A percentile compares a stretch with the other conserved stretches of the same genome.
These are phyloP conservation scores for Cicer judaicum DNA, from an alignment of 306 rosid species.

Conservation along the genomic window DNA sequence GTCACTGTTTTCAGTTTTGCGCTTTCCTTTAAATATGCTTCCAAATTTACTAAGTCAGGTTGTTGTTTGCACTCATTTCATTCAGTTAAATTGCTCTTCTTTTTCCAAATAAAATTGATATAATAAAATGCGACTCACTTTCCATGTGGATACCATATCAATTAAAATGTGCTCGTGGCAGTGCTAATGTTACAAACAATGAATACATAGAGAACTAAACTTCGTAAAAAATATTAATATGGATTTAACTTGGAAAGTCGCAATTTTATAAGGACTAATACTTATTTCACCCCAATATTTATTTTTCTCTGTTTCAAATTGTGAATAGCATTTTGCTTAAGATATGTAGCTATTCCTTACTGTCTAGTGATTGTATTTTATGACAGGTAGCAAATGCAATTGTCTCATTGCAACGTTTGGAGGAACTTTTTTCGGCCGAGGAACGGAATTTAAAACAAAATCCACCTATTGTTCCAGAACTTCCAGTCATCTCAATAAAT, in stretches of 20 bases:
- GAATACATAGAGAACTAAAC: too few species aligned
- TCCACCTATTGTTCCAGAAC: constrained; percentile 67
- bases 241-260: too few species aligned
- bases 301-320: constrained; percentile 22
- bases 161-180: too few species aligned
- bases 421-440: constrained; percentile 72
- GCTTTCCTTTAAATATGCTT: constrained; percentile 76
- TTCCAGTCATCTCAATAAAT: constrained; percentile 76
- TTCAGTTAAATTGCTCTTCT: background rate
- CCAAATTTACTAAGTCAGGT: constrained; percentile 90
- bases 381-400: constrained; percentile 81
- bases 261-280: too few species aligned
- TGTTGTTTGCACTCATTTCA: constrained; percentile 19
- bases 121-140: background rate
- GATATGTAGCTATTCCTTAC: constrained; percentile 23
- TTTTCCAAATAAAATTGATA: background rate
- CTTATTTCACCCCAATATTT: background rate
- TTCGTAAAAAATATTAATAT: too few species aligned
- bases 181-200: too few species aligned
- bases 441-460: constrained; percentile 69
- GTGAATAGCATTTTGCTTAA: constrained; percentile 7
- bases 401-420: constrained; percentile 80
- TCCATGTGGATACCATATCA: too few species aligned
- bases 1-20: constrained; percentile 77
- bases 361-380: constrained; percentile 31